Conservation (phyloP, 2,329 filamentous ascomycete genomes). For the Exophiala lecanii-corni region DNA sequence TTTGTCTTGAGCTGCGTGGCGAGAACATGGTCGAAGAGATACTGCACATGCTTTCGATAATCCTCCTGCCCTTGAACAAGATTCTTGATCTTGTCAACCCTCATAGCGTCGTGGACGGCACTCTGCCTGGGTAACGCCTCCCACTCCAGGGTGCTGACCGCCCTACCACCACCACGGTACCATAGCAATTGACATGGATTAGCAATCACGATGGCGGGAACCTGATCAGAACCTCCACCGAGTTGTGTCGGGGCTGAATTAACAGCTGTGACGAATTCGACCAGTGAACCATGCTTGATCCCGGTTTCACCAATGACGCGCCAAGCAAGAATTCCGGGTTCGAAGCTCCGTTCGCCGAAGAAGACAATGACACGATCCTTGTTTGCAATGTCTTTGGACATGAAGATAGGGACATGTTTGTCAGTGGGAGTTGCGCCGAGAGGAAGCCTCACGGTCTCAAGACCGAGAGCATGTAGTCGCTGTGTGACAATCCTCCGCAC, state of each 20-base stretch:
- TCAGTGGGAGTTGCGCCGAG: conserved; percentile 40
- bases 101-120: conserved; percentile 54
- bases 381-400: conserved; percentile 51
- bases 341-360: conserved; percentile 66
- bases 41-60: conserved; percentile 58
- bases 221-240: neutral
- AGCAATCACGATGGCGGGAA: conserved; percentile 63
- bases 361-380: conserved; percentile 66
- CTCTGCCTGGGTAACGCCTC: conserved; percentile 57
- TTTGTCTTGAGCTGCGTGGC: conserved; percentile 38
- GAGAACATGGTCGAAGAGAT: conserved; percentile 63
- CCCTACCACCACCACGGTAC: conserved; percentile 59
- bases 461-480: conserved; percentile 58
- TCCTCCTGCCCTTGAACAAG: conserved; percentile 56
- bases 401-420: conserved; percentile 66
- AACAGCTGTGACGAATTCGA: conserved; percentile 56
- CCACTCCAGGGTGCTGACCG: conserved; percentile 58
- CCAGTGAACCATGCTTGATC: conserved; percentile 64
- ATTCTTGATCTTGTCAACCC: conserved; percentile 55
- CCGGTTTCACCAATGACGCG: conserved; percentile 61
- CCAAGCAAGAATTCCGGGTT: conserved; percentile 70
- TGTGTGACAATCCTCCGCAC: conserved; percentile 56
- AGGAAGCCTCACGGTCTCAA: conserved; percentile 61
- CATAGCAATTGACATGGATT: conserved; percentile 76
- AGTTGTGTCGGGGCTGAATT: conserved; percentile 28